Conservation (phyloP, 1,284 basidiomycete species). For the Rhodotorula sp. region DNA sequence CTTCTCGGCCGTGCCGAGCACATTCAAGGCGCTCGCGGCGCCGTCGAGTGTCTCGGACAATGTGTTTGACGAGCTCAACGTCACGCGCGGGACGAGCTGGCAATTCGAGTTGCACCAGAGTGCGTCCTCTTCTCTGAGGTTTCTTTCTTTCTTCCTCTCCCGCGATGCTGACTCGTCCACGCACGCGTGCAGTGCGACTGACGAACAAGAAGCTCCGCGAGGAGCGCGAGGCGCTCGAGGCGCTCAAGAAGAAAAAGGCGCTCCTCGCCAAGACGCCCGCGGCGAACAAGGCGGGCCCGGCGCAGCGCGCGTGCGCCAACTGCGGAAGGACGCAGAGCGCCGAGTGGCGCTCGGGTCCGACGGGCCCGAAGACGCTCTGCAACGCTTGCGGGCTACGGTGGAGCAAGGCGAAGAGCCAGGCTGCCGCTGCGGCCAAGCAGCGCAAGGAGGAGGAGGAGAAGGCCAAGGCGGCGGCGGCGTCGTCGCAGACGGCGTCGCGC, state of each 20-base stretch:
- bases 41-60: conserved; percentile 51
- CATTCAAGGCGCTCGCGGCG: conserved; percentile 41
- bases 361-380: conserved; percentile 43
- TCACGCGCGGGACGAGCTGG: conserved; percentile 72
- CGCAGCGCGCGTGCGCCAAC: conserved; percentile 42
- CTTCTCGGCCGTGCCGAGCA: conserved; percentile 45
- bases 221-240: conserved; percentile 59
- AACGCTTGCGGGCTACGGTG: conserved; percentile 43
- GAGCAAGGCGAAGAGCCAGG: conserved; percentile 26
- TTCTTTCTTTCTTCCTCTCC: not conserved
- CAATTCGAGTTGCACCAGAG: conserved; percentile 89
- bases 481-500: not conserved
- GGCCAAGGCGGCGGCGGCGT: not conserved
- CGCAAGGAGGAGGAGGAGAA: conserved; percentile 10
- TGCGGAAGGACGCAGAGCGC: conserved; percentile 42
- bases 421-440: conserved; percentile 15
- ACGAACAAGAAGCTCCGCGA: conserved; percentile 71
- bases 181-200: conserved; percentile 50
- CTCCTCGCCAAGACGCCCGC: conserved; percentile 20
- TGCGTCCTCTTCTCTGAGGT: conserved; percentile 50
- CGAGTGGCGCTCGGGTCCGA: conserved; percentile 43
- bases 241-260: conserved; percentile 42
- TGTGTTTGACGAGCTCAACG: conserved; percentile 73
- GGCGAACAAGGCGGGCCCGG: not conserved
- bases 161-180: not conserved